Evolutionary conservation across 2,329 filamentous ascomycete genomes (phyloP).

Genomic region (Stagonosporopsis rhizophila): DNA sequence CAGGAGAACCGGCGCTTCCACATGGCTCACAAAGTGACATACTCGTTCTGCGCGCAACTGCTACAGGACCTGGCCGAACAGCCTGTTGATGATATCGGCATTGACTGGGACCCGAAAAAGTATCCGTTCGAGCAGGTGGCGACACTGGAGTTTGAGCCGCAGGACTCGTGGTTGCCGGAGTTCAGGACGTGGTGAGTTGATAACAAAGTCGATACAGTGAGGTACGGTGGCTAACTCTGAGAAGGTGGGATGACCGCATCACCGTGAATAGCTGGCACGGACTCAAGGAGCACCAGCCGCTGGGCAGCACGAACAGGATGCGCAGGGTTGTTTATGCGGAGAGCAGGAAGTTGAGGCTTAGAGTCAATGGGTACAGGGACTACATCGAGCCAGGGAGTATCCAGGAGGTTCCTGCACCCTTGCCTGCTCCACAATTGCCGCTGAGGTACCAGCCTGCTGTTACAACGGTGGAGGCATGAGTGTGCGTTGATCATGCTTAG

Average conservation of each 20-base stretch:
- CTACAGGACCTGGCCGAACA: slow-evolving; percentile 57
- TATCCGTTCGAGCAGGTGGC: slow-evolving; percentile 59
- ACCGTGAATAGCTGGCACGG: slow-evolving; percentile 52
- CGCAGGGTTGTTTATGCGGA: slow-evolving; percentile 52
- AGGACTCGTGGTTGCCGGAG: slow-evolving; percentile 51
- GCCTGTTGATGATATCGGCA: slow-evolving; percentile 46
- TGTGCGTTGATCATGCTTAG: too few species aligned
- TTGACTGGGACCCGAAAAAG: slow-evolving; percentile 55
- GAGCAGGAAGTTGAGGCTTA: slow-evolving; percentile 49
- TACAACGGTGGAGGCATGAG: slow-evolving; percentile 23
- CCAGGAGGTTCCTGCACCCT: slow-evolving; percentile 45
- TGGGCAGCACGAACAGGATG: slow-evolving; percentile 52
- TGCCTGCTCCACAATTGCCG: slow-evolving; percentile 27
- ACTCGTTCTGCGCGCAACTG: slow-evolving; percentile 55
- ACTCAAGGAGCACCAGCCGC: slow-evolving; percentile 48
- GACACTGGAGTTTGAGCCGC: slow-evolving; percentile 50
- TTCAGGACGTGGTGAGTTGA: slow-evolving; percentile 43
- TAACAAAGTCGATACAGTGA: background rate
- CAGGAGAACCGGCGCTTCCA: slow-evolving; percentile 31
- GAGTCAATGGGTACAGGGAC: slow-evolving; percentile 50
- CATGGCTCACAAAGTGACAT: slow-evolving; percentile 28
- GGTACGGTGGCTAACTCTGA: background rate
- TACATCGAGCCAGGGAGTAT: slow-evolving; percentile 50
- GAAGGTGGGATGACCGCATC: slow-evolving; percentile 48
- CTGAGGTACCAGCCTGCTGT: slow-evolving; percentile 28